A percentile compares a stretch with the other conserved stretches of the same genome.
Evolutionary conservation across 2,329 filamentous ascomycete genomes (phyloP).

Genomic region (Hymenotorrendiella dingleyae): DNA sequence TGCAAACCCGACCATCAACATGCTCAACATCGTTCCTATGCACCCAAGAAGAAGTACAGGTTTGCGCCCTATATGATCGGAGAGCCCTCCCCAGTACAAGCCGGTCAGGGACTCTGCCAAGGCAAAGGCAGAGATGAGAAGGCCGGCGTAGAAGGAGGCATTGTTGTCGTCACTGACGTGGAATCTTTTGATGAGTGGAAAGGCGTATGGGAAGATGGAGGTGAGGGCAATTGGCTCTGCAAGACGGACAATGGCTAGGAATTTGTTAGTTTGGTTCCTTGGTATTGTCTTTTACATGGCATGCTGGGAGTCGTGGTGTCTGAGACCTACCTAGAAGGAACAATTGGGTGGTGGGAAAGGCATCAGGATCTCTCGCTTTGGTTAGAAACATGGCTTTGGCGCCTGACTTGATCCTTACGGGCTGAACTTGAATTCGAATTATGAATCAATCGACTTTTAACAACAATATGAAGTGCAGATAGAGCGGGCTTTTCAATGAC

Average conservation of each 20-base stretch:
- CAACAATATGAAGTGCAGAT: too few relatives aligned
- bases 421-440: slow-evolving; percentile 15
- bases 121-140: slow-evolving; percentile 82
- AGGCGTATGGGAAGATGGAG: slow-evolving; percentile 89
- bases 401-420: slow-evolving; percentile 19
- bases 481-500: too few relatives aligned
- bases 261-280: slow-evolving; percentile 12
- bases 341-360: slow-evolving; percentile 76
- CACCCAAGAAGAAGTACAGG: slow-evolving; percentile 79
- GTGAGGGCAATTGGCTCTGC: slow-evolving; percentile 90
- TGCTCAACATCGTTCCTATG: slow-evolving; percentile 72
- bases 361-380: slow-evolving; percentile 54
- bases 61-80: slow-evolving; percentile 78
- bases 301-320: slow-evolving; percentile 3
- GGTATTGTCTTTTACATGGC: neutral
- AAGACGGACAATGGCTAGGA: slow-evolving; percentile 78
- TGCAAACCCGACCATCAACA: slow-evolving; percentile 78
- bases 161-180: slow-evolving; percentile 64
- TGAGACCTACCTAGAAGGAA: slow-evolving; percentile 68
- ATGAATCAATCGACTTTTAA: too few relatives aligned
- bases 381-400: slow-evolving; percentile 25
- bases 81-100: slow-evolving; percentile 82
- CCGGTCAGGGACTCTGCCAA: slow-evolving; percentile 77
- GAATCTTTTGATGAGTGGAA: slow-evolving; percentile 74
- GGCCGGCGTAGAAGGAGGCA: slow-evolving; percentile 82